Conservation (phyloP, 2,329 filamentous ascomycete species). For the Trichoderma sp. region DNA sequence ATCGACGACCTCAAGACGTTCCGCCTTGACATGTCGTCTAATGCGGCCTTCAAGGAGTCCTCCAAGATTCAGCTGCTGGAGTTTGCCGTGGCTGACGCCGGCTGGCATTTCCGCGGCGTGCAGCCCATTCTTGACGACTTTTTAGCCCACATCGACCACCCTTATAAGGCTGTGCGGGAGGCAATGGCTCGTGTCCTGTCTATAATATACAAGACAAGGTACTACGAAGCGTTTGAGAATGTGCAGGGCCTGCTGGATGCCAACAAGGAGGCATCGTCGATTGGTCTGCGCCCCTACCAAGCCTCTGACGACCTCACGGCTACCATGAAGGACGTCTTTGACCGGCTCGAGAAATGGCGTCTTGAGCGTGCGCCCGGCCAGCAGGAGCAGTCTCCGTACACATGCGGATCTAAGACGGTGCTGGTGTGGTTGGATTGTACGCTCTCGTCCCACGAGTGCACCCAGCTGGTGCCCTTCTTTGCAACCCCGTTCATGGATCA, state of each 20-base stretch:
- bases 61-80: constrained; percentile 92
- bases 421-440: constrained; percentile 93
- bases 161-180: constrained; percentile 96
- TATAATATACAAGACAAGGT: constrained; percentile 84
- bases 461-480: constrained; percentile 87
- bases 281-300: constrained; percentile 82
- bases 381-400: constrained; percentile 92
- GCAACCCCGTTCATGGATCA: constrained; percentile 86
- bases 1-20: constrained; percentile 82
- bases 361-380: constrained; percentile 81
- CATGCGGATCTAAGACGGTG: constrained; percentile 93
- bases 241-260: constrained; percentile 73
- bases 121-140: constrained; percentile 89
- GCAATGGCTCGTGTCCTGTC: constrained; percentile 89
- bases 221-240: constrained; percentile 89
- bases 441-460: constrained; percentile 89
- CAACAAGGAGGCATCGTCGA: constrained; percentile 78
- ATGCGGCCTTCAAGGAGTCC: constrained; percentile 98
- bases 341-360: constrained; percentile 82
- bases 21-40: constrained; percentile 89
- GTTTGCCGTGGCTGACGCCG: constrained; percentile 81
- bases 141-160: constrained; percentile 88
- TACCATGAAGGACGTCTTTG: constrained; percentile 75
- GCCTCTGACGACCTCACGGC: constrained; percentile 72
- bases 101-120: constrained; percentile 95